A percentile compares a stretch with the other conserved stretches of the same genome.
These are phyloP conservation scores for Penicillium roqueforti DNA, from an alignment of 495 filamentous ascomycete species.

Conservation along the genomic window DNA sequence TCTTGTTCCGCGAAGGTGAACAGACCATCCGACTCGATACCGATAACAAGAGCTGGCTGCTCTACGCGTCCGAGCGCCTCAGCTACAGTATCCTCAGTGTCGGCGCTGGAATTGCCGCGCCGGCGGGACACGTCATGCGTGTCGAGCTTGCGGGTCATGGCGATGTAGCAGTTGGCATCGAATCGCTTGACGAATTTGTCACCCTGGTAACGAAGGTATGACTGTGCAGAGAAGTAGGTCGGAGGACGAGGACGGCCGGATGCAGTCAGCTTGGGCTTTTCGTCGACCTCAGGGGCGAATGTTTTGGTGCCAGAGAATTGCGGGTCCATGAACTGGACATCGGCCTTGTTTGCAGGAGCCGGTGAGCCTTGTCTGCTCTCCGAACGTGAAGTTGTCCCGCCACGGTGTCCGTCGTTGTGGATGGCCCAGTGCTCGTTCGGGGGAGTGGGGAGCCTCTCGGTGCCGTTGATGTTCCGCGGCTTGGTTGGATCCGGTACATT, in stretches of 20 bases:
- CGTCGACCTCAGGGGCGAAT: slow-evolving; percentile 29
- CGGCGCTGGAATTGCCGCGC: slow-evolving; percentile 43
- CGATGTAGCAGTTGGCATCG: slow-evolving; percentile 98
- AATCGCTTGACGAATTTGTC: slow-evolving; percentile 95
- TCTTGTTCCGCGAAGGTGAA: slow-evolving; percentile 97
- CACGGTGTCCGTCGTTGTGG: slow-evolving; percentile 91
- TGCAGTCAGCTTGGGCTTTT: slow-evolving; percentile 16
- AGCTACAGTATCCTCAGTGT: slow-evolving; percentile 50
- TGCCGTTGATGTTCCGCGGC: slow-evolving; percentile 71
- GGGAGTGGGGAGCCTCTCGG: slow-evolving; percentile 57
- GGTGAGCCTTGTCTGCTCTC: slow-evolving; percentile 38
- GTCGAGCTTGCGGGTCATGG: slow-evolving; percentile 97
- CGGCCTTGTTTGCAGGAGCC: slow-evolving; percentile 19
- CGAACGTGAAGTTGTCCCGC: slow-evolving; percentile 35
- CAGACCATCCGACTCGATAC: slow-evolving; percentile 90
- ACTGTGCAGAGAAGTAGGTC: slow-evolving; percentile 95
- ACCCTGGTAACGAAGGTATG: slow-evolving; percentile 96
- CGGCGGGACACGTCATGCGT: slow-evolving; percentile 89
- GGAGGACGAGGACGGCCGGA: slow-evolving; percentile 51
- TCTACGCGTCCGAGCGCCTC: slow-evolving; percentile 75
- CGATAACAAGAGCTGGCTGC: slow-evolving; percentile 84
- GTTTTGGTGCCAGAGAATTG: slow-evolving; percentile 71
- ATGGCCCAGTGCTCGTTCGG: slow-evolving; percentile 85
- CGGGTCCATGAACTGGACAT: slow-evolving; percentile 58
- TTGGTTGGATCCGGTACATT: slow-evolving; percentile 84